Conservation (phyloP, 176 grass and related monocot genomes). For the Sorghum bicolor region DNA sequence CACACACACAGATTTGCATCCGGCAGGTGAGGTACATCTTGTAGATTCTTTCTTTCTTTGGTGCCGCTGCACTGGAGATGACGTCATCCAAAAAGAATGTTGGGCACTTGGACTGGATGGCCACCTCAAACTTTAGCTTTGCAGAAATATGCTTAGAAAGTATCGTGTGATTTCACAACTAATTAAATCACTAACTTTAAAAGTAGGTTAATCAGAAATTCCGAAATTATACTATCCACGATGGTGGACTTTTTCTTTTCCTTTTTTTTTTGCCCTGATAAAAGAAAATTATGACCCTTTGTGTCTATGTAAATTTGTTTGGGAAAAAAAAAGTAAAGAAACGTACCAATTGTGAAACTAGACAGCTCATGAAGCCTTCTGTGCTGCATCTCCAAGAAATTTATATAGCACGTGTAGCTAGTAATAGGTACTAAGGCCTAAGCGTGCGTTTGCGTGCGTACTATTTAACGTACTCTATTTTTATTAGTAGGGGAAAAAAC, state of each 20-base stretch:
- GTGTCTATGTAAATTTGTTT: neutral
- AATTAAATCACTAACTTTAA: neutral
- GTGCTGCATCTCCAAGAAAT: neutral
- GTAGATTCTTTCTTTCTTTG: constrained; percentile 36
- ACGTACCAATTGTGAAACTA: no score
- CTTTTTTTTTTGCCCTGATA: neutral
- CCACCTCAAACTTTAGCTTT: constrained; percentile 17
- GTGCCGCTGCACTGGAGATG: neutral
- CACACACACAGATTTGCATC: neutral
- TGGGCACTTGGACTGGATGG: neutral
- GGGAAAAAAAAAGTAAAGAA: no score
- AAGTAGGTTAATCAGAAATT: neutral
- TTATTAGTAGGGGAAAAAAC: neutral
- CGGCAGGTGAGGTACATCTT: neutral
- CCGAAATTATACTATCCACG: neutral
- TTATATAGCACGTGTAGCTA: neutral
- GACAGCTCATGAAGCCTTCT: neutral
- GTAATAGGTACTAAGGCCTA: neutral
- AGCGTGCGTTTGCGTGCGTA: neutral
- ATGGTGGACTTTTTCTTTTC: neutral
- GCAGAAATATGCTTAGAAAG: neutral
- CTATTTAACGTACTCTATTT: no score
- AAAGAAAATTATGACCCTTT: neutral
- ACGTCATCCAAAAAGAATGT: constrained; percentile 27
- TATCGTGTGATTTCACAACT: neutral